These are phyloP conservation scores for Lepidopterella palustris DNA, from an alignment of 495 filamentous ascomycete genomes.

Conservation along the genomic window DNA sequence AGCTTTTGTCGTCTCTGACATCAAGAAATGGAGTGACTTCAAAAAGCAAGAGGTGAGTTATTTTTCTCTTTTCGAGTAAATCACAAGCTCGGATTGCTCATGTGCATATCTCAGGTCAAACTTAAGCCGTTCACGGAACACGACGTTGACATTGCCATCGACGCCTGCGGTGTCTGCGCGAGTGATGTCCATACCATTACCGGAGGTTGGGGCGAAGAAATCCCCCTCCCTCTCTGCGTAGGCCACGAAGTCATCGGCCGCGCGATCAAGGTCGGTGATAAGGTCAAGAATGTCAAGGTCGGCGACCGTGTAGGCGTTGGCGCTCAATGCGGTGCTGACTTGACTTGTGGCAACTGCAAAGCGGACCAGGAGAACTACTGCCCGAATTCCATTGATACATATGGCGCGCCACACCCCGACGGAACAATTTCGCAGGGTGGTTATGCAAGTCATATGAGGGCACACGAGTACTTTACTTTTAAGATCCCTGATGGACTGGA, in stretches of 20 bases:
- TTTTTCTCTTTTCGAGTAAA: conserved; percentile 10
- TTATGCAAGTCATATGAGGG: conserved; percentile 63
- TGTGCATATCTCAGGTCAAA: conserved; percentile 49
- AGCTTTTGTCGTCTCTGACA: conserved; percentile 63
- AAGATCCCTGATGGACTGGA: conserved; percentile 70
- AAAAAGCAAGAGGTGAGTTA: conserved; percentile 60
- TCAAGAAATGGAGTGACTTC: conserved; percentile 55
- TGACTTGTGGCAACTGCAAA: conserved; percentile 62
- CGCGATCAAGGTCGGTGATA: conserved; percentile 62
- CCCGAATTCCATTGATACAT: conserved; percentile 60
- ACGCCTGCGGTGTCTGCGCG: conserved; percentile 72
- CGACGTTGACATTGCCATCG: conserved; percentile 68
- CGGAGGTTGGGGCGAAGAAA: conserved; percentile 65
- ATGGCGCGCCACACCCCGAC: conserved; percentile 58
- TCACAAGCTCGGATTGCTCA: not conserved
- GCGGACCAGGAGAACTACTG: conserved; percentile 77
- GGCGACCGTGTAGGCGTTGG: conserved; percentile 77
- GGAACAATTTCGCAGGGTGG: conserved; percentile 59
- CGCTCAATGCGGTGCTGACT: conserved; percentile 66
- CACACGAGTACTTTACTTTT: conserved; percentile 72
- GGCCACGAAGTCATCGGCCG: conserved; percentile 72
- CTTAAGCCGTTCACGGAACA: conserved; percentile 70
- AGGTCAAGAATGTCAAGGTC: conserved; percentile 58
- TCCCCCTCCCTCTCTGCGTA: conserved; percentile 61
- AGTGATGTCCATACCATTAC: conserved; percentile 73